phyloP scores from a whole-genome alignment of 2,329 filamentous ascomycete species.

The Chaetothyriales sp. region DNA sequence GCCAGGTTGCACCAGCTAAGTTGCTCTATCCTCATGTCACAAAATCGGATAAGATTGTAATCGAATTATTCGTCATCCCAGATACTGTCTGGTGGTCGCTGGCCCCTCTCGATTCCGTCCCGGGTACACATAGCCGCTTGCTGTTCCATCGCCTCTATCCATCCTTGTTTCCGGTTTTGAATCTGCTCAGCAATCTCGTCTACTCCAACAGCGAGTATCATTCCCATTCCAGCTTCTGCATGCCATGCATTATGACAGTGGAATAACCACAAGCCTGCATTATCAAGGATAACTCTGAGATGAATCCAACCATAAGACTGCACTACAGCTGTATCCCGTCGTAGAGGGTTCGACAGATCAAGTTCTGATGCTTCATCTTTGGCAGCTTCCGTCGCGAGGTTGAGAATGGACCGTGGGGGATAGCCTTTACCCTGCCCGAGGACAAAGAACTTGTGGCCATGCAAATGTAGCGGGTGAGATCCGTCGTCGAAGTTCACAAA shows the following conservation, averaged over 20 bases:
- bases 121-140: neutral
- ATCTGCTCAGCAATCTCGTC: neutral
- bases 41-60: neutral
- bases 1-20: too few relatives aligned
- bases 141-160: neutral
- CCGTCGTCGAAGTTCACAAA: constrained; percentile 25
- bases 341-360: neutral
- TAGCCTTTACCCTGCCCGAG: constrained; percentile 28
- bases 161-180: neutral
- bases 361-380: constrained; percentile 1
- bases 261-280: constrained; percentile 26
- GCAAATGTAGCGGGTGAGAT: constrained; percentile 37
- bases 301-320: constrained; percentile 22
- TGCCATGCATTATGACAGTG: constrained; percentile 29
- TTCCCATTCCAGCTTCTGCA: constrained; percentile 18
- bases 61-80: neutral
- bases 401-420: constrained; percentile 12
- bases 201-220: neutral
- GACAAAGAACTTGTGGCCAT: constrained; percentile 40
- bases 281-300: constrained; percentile 25
- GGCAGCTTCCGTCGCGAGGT: constrained; percentile 2
- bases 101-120: neutral
- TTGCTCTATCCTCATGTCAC: too few relatives aligned
- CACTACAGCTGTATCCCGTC: constrained; percentile 23
- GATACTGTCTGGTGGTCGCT: neutral